phyloP scores from a whole-genome alignment of 1,284 basidiomycete genomes.

The Lignosus rhinocerotis region DNA sequence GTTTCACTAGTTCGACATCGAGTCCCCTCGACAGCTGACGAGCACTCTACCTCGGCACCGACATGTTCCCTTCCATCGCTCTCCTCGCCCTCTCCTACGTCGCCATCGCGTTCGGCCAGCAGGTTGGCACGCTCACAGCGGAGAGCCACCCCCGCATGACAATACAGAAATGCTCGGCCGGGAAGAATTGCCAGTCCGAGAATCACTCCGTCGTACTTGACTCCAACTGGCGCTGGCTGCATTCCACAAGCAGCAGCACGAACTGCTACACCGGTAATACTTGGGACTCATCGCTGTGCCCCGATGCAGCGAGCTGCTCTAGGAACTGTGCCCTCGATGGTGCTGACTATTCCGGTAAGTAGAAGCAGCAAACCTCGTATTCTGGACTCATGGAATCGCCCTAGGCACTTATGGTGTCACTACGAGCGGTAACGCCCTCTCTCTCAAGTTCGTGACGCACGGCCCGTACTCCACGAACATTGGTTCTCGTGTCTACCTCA shows the following conservation, averaged over 20 bases:
- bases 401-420: slow-evolving; percentile 40
- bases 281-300: slow-evolving; percentile 39
- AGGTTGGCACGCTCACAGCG: slow-evolving; percentile 36
- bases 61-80: slow-evolving; percentile 29
- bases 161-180: slow-evolving; percentile 30
- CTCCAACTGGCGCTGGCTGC: slow-evolving; percentile 41
- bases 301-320: slow-evolving; percentile 37
- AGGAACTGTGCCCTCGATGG: slow-evolving; percentile 60
- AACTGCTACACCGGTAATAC: slow-evolving; percentile 41
- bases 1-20: slow-evolving; percentile 1
- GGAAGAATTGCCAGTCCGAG: slow-evolving; percentile 20
- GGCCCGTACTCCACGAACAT: slow-evolving; percentile 42
- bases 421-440: slow-evolving; percentile 46
- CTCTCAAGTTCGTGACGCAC: slow-evolving; percentile 50
- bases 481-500: slow-evolving; percentile 58
- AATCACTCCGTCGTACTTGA: slow-evolving; percentile 34
- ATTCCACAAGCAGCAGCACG: slow-evolving; percentile 33
- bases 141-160: slow-evolving; percentile 37
- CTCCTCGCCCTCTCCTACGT: slow-evolving; percentile 30
- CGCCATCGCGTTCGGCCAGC: slow-evolving; percentile 33
- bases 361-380: background rate
- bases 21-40: slow-evolving; percentile 7
- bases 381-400: background rate
- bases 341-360: slow-evolving; percentile 48
- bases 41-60: slow-evolving; percentile 5